Conservation (phyloP, 805 yeast genomes). For the Yarrowia sp. region DNA sequence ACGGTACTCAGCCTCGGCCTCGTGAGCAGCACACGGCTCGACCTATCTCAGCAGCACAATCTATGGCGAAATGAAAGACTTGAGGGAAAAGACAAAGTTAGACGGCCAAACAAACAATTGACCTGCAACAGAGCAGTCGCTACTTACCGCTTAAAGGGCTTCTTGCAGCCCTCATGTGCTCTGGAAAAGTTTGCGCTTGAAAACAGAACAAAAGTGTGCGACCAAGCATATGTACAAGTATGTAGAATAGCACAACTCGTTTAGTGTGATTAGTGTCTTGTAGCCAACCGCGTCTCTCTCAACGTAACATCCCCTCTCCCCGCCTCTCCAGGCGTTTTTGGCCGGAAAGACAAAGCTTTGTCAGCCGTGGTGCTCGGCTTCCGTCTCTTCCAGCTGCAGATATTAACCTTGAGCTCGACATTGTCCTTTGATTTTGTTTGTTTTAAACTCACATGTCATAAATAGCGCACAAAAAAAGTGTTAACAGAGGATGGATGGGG, state of each 20-base stretch:
- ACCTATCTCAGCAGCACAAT: too few species aligned
- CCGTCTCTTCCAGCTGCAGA: neutral
- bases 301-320: neutral
- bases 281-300: too few species aligned
- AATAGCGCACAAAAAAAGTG: constrained; percentile 17
- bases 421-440: neutral
- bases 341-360: neutral
- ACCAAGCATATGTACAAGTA: too few species aligned
- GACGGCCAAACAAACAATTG: neutral
- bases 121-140: neutral
- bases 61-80: neutral
- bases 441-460: constrained; percentile 6
- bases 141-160: constrained; percentile 9
- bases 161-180: neutral
- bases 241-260: too few species aligned
- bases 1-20: constrained; percentile 17
- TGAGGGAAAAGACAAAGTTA: neutral
- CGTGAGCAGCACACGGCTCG: too few species aligned
- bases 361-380: too few species aligned
- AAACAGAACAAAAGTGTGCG: constrained; percentile 1
- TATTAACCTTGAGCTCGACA: neutral
- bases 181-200: constrained; percentile 18
- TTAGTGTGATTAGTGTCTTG: too few species aligned
- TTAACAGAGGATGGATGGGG: neutral
- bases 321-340: neutral